Base-by-base conservation (phyloP, 148 eudicot species). In the Drosera capensis region DNA sequence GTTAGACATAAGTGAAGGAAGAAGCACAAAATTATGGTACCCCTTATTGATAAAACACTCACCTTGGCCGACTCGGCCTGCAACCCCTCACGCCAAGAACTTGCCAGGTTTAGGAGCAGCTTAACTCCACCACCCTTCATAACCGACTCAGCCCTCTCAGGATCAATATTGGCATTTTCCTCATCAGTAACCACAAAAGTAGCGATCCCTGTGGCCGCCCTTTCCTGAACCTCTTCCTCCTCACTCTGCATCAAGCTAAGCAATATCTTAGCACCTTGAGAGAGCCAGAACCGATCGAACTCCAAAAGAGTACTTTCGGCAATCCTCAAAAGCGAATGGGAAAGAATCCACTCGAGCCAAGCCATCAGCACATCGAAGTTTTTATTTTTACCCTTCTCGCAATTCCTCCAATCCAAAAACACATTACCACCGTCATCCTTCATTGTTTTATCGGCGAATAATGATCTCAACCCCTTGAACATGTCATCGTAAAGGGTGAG, bases 61-160 rank as follows among this genome's bases (percentile, higher is more conserved):
- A 90, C 99, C 88, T 85, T 90, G 36, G 99, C 86, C 38, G 99
- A 77, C 62, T 85, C 95, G 25, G 94, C 70, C 52, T 90, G 99
- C 65, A 90, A 71, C 48, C 99, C 95, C 63, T 90, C 99, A 26
- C 82, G 68, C 88, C 88, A 85, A 17, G 99, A 85, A 54, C 66
- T 59, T 12, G 99, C 93, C 35, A 81, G 87, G 15, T 69, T 56
- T 46, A 90, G 77, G 29, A 90, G 94, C 44, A 85, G 80, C 18
- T 75, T 64, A 62, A 90, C 76, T 22, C 99, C 99, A 31, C 88
- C 95, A 55, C 74, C 85, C 51, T 53, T 53, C 94, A 90, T 76
- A 30, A 90, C 99, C 21, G 93, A 82, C 66, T 90, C 95, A 20
- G 99, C 99, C 55, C 95, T 68, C 55, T 72, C 73, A 41, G 76